Base-by-base conservation (phyloP, 495 filamentous ascomycete species). In the Penicillium crystallinum region DNA sequence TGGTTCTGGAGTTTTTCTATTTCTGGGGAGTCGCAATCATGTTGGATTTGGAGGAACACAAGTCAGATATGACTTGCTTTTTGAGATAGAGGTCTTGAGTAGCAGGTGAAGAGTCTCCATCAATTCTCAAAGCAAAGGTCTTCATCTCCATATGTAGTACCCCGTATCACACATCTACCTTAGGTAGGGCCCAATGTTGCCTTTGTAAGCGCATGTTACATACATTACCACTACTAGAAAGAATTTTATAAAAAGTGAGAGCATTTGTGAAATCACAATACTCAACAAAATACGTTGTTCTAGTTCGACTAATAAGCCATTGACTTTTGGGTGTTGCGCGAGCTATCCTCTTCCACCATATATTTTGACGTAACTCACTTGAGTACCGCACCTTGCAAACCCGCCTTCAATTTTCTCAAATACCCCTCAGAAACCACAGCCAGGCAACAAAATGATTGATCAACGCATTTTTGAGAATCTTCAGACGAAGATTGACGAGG, bases 401-500 rank as follows among this genome's bases (percentile, higher is more conserved):
- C 34, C 37, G 52, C 42, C 54, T 52, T 48, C 33, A 54, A 44
- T 19, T 43, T 30, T 30, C 51, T 29, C 44, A 25, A 10, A 38
- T 29, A 15, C 3, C 29, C 11, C 12, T 54, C 40, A 35, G 36
- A 31, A 42, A 27, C 29, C 33, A 45, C 48, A 42, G 38, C 23
- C 21, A 22, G 53, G 25, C 55, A 27, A 30, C 57, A 71, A 63
- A 54, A 77, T 77, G 73, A 86, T 96, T 41, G 84, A 95, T 69
- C 84, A 87, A 39, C 78, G 73, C 25, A 91, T 97, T 60, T 97
- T 97, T 67, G 84, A 90, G 55, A 77, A 86, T 61, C 85, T 98
- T 49, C 92, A 96, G 67, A 72, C 81, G 38, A 91, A 90, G 63
- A 88, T 96, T 58, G 95, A 98, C 61, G 86, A 92, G 63, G 93